Percentiles rank a stretch among this genome's conserved stretches.
Conservation (phyloP, 2,329 filamentous ascomycete genomes). For the Ophiostoma piceae region DNA sequence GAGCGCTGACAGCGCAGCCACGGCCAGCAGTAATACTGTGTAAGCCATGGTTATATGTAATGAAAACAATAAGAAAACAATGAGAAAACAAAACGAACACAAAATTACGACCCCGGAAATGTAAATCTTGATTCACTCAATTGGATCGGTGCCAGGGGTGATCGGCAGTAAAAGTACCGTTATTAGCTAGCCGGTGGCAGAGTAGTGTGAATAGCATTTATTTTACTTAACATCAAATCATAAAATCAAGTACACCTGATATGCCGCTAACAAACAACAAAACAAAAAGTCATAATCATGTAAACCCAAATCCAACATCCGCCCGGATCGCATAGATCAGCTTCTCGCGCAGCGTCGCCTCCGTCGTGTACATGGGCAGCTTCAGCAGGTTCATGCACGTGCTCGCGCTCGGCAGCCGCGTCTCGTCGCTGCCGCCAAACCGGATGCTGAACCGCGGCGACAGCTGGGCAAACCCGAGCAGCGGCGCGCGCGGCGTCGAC, state of each 20-base stretch:
- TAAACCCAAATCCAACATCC: slow-evolving; percentile 87
- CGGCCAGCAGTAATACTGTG: neutral
- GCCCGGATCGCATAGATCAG: slow-evolving; percentile 84
- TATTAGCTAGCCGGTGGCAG: neutral
- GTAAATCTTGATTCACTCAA: neutral
- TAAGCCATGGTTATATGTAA: neutral
- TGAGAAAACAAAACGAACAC: neutral
- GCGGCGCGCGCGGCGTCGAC: slow-evolving; percentile 80
- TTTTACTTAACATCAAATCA: too few species aligned
- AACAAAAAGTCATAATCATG: slow-evolving; percentile 35
- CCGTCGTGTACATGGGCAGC: slow-evolving; percentile 71
- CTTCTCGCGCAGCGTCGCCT: slow-evolving; percentile 65
- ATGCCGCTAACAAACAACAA: neutral
- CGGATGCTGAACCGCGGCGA: slow-evolving; percentile 84
- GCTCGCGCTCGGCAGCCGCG: slow-evolving; percentile 81
- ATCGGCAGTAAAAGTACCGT: neutral
- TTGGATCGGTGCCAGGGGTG: neutral
- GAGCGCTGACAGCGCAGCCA: neutral
- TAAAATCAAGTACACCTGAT: neutral
- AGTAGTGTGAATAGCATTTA: neutral
- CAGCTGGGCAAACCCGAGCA: slow-evolving; percentile 82
- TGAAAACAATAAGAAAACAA: neutral
- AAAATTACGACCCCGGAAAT: neutral
- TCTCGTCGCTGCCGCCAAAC: slow-evolving; percentile 71
- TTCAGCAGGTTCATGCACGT: slow-evolving; percentile 96